These are phyloP conservation scores for Eucalyptus cloeziana DNA, from an alignment of 345 rosid species.

Conservation along the genomic window DNA sequence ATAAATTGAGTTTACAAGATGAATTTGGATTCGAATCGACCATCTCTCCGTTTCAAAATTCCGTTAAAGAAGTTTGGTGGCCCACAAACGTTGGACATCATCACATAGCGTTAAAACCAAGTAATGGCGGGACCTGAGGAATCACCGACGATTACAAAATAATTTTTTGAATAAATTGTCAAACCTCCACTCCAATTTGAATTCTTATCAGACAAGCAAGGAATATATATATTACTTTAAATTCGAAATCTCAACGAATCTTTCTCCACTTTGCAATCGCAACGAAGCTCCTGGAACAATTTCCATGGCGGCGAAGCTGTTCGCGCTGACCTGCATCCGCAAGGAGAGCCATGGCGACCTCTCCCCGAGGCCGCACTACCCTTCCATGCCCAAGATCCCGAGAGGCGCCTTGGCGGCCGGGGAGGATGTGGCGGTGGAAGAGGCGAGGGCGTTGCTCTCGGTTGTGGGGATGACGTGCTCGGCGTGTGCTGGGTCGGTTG, in stretches of 20 bases:
- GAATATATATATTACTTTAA: not conserved
- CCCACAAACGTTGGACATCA: not conserved
- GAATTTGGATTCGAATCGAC: not conserved
- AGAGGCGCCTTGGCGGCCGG: conserved; percentile 24
- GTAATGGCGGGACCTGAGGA: not conserved
- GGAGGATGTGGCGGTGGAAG: conserved; percentile 1
- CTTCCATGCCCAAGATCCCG: conserved; percentile 60
- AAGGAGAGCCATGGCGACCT: conserved; percentile 26
- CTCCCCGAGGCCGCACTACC: conserved; percentile 46
- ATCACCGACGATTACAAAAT: not conserved
- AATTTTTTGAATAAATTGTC: not conserved
- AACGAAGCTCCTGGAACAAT: not conserved
- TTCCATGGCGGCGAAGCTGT: conserved; percentile 58
- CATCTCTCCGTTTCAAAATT: not conserved
- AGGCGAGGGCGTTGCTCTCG: conserved; percentile 40
- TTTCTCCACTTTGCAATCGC: not conserved
- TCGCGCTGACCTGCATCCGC: conserved; percentile 55
- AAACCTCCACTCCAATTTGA: not conserved
- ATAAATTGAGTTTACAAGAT: not conserved
- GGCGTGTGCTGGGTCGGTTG: conserved; percentile 91
- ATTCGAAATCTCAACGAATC: not conserved
- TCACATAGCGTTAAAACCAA: not conserved
- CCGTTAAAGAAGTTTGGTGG: not conserved
- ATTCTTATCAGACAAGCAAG: too few relatives aligned
- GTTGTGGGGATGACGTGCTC: conserved; percentile 87